Evolutionary conservation across 1,139 yeast species (phyloP), one percentile per base, ranked within the genome.

Genomic region (Hanseniaspora uvarum): DNA sequence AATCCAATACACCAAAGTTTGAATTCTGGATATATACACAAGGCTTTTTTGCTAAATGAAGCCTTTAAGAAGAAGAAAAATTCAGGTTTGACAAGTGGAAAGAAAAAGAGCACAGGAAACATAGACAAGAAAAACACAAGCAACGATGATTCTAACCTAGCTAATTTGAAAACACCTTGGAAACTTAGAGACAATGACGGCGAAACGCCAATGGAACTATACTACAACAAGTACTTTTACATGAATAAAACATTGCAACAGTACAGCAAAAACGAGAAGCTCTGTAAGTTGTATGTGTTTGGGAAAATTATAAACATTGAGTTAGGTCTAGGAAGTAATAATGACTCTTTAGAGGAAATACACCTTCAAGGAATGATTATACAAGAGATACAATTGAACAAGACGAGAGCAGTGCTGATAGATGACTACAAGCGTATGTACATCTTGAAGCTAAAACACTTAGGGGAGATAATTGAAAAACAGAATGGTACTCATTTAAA

Each of bases 391-490:
- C 80, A 92, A 4, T 83, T 81, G 63, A 78, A 80, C 58, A 94
- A 86, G 63, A 74, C 89, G 0, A 67, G 83, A 0, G 66, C 82
- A 0, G 61, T 83, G 2, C 79, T 89, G 0, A 71, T 73, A 16
- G 79, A 58, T 1, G 78, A 79, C 4, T 72, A 73, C 49, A 60
- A 86, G 0, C 79, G 69, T 57, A 68, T 83, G 0, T 77, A 83
- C 60, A 96, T 96, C 0, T 73, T 79, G 40, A 83, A 85, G 83
- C 0, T 71, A 83, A 56, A 95, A 95, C 1, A 70, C 94, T 53
- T 67, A 86, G 23, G 95, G 94, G 0, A 76, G 76, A 57, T 74
- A 4, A 38, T 73, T 23, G 61, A 63, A 10, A 23, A 49, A 18
- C 40, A 49, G 19, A 23, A 40, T 19, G 16, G 10, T 23, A 26